A percentile compares a stretch with the other conserved stretches of the same genome.
These are phyloP conservation scores for Hymenoscyphus infarciens DNA, from an alignment of 2,329 filamentous ascomycete genomes.

Conservation along the genomic window DNA sequence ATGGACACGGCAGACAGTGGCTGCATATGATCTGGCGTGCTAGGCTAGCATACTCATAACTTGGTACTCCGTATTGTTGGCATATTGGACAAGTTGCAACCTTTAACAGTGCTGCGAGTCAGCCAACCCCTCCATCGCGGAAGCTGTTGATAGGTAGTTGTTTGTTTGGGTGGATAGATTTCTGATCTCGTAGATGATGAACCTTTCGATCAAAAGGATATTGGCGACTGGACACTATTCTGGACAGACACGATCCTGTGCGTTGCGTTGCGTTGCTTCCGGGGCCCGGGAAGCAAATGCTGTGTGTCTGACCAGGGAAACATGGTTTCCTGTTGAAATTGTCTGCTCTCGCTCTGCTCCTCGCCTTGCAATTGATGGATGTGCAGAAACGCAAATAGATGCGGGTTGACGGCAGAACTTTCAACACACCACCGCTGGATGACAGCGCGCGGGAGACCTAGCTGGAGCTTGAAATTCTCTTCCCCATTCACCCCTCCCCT, in stretches of 20 bases:
- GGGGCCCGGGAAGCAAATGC: neutral
- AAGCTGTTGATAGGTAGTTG: neutral
- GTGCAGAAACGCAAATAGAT: slow-evolving; percentile 1
- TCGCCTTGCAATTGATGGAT: neutral
- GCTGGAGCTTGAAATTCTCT: neutral
- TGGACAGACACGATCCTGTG: slow-evolving; percentile 1
- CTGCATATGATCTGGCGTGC: neutral
- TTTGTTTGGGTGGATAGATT: neutral
- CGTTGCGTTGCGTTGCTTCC: neutral
- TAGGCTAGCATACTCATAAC: too few species aligned
- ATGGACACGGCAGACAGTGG: neutral
- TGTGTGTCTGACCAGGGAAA: neutral
- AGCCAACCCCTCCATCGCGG: slow-evolving; percentile 1
- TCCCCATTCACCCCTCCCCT: neutral
- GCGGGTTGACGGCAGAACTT: neutral
- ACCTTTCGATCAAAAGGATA: neutral
- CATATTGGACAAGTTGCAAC: neutral
- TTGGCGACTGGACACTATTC: neutral
- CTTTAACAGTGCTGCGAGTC: neutral
- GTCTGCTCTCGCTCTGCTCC: neutral
- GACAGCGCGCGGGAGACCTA: neutral
- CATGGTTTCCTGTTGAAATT: neutral
- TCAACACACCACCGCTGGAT: neutral
- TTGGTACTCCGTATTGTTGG: neutral
- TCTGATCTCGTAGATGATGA: neutral